Base-by-base conservation (phyloP, 2,329 filamentous ascomycete species). In the Cercospora citrullina region DNA sequence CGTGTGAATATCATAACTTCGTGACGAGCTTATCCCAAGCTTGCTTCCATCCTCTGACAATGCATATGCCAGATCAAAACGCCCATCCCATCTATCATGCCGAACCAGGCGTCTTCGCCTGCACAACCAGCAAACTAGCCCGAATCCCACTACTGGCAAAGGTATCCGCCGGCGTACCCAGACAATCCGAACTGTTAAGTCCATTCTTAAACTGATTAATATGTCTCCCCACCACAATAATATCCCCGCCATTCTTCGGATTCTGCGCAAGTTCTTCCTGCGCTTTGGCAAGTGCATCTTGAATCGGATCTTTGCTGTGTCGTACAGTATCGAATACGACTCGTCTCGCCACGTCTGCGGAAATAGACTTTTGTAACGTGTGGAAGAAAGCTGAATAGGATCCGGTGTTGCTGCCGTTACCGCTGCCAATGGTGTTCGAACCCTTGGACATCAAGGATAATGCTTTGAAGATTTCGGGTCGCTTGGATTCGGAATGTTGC, bases 81-180 rank as follows among this genome's bases (percentile, higher is more conserved):
- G 21, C 31, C 26, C 39, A 51, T 31, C 53, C 30, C 23, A 36
- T 9, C 39, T 60, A 60, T 64, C 31, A 68, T 36, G 67, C 63
- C 60, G 63, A 16, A 16, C 63, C 69, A 51, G 63, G 67, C 31
- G 64, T 72, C 60, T 79, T 82, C 42, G 89, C 90, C 79, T 92
- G 89, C 30, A 94, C 84, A 64, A 93, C 86, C 63, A 93, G 80
- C 28, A 93, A 80, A 77, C 90, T 92, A 0, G 89, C 87, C 70
- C 84, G 85, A n/a, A 91, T 79, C 12, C 84, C 85, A 55, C 82
- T 83, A 62, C 84, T 83, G 53, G 88, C 84, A n/a, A 90, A 79
- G 66, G 84, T 83, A 76, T 89, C 86, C 9, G 86, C 87, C 31
- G 89, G 80, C n/a, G 82, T 79, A 9, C 90, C 89, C 36, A 91